A percentile compares a stretch with the other conserved stretches of the same genome.
Evolutionary conservation across 2,329 filamentous ascomycete genomes (phyloP).

Genomic region (Chalaropsis ovoidea): DNA sequence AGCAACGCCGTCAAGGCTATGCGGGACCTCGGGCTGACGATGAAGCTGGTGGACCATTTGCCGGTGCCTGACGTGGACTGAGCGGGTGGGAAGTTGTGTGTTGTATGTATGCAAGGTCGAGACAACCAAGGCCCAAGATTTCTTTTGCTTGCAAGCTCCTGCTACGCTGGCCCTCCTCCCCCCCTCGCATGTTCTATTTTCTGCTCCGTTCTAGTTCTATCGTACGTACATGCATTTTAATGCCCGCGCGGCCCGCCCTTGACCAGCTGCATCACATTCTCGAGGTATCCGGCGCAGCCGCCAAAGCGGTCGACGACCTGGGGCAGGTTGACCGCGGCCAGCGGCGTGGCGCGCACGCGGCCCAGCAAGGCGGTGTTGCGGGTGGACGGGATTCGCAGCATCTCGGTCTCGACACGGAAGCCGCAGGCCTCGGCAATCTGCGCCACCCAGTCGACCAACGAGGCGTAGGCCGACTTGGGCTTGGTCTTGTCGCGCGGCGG

Average conservation of each 20-base stretch:
- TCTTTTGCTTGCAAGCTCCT: too few relatives aligned
- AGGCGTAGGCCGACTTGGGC: constrained; percentile 60
- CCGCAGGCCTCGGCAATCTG: constrained; percentile 61
- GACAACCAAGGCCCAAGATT: too few relatives aligned
- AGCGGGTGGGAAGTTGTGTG: neutral
- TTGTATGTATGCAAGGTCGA: neutral
- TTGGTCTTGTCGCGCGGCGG: constrained; percentile 39
- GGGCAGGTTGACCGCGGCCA: constrained; percentile 35
- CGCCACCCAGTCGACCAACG: constrained; percentile 68
- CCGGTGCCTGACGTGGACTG: constrained; percentile 58
- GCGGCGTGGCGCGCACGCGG: constrained; percentile 35
- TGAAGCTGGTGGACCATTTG: constrained; percentile 66
- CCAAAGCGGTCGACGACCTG: constrained; percentile 43
- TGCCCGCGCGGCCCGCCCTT: constrained; percentile 38
- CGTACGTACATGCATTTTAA: constrained; percentile 27
- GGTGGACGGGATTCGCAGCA: constrained; percentile 85
- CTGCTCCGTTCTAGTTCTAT: neutral
- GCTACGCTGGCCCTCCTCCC: too few relatives aligned
- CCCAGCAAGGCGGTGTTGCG: constrained; percentile 76
- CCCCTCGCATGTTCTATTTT: neutral
- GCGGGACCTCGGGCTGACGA: constrained; percentile 52
- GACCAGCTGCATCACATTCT: constrained; percentile 53
- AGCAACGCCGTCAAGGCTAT: constrained; percentile 55
- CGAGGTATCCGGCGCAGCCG: constrained; percentile 47
- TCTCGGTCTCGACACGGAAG: constrained; percentile 68